These are phyloP conservation scores for Exophiala alcalophila DNA, from an alignment of 2,329 filamentous ascomycete genomes.

Conservation along the genomic window DNA sequence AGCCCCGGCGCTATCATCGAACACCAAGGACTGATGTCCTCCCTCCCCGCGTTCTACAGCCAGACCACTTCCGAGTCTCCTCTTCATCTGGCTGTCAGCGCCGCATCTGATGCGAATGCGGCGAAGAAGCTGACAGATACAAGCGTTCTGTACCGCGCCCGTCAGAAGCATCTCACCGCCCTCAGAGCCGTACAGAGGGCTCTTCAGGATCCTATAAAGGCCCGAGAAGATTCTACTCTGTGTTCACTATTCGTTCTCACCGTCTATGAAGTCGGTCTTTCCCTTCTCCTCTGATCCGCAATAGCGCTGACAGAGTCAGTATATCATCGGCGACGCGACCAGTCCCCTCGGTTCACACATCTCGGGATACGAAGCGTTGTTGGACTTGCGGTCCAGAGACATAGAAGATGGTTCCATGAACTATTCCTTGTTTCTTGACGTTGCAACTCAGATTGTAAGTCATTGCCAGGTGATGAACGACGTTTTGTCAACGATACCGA, in stretches of 20 bases:
- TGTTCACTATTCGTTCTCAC: conserved; percentile 8
- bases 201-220: neutral
- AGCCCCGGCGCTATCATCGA: too few relatives aligned
- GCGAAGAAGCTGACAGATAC: conserved; percentile 1
- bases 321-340: conserved; percentile 6
- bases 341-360: conserved; percentile 3
- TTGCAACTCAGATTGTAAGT: conserved; percentile 4
- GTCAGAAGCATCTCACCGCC: conserved; percentile 2
- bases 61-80: neutral
- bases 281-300: too few relatives aligned
- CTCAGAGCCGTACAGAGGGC: conserved; percentile 2
- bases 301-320: conserved; percentile 1
- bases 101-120: conserved; percentile 6
- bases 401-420: neutral
- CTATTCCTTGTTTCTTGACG: conserved; percentile 1
- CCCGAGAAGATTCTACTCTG: conserved; percentile 1
- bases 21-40: too few relatives aligned
- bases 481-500: too few relatives aligned
- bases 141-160: conserved; percentile 1
- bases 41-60: neutral
- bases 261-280: conserved; percentile 4
- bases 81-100: neutral
- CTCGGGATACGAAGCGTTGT: conserved; percentile 5
- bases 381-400: neutral
- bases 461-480: too few relatives aligned